Base-by-base conservation (phyloP, 192 early-diverging fungal genomes). In the Linnemannia elongata region DNA sequence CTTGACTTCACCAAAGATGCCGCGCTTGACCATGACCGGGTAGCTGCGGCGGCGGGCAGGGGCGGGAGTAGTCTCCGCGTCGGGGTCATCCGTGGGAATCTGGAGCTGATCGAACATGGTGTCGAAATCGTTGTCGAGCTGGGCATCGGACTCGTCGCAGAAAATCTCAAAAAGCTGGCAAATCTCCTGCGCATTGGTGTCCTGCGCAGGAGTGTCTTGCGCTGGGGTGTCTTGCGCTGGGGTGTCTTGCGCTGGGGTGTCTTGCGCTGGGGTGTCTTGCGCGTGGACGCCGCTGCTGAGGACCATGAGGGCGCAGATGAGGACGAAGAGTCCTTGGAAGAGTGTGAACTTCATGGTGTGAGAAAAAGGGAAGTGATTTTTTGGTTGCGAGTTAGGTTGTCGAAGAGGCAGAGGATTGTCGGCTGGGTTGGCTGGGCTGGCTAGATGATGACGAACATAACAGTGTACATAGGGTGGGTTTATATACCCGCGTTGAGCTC, bases 331-430 rank as follows among this genome's bases (percentile, higher is more conserved):
- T 13, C 33, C 30, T n/a, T 60, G 75, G 38, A 76, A 44, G 60
- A 76, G 35, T 76, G 75, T 63, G 75, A 66, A 42, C 36, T 66
- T 76, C 75, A 76, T 76, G 0, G 39, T 76, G 60, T 35, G 27
- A 39, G 39, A 24, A 76, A n/a, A 55, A n/a, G n/a, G 54, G 54
- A 22, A 22, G 54, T 55, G 54, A 6, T 55, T 55, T 17, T 6
- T 24, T 17, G 54, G 54, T 41, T 55, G 47, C 47, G 47, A 52
- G 22, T 5, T 55, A 2, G 54, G 54, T 55, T 55, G 20, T 55
- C 20, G 54, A 55, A 24, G 6, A 24, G 20, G 24, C 6, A n/a
- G 54, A 55, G 54, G 54, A 55, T 55, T 55, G 54, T 55, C 24
- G 54, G 22, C 54, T 24, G 54, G 22, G 54, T n/a, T n/a, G n/a